Percentiles rank a stretch among this genome's conserved stretches.
phyloP scores from a whole-genome alignment of 768 basidiomycete species.

The Leccinum obscurum region DNA sequence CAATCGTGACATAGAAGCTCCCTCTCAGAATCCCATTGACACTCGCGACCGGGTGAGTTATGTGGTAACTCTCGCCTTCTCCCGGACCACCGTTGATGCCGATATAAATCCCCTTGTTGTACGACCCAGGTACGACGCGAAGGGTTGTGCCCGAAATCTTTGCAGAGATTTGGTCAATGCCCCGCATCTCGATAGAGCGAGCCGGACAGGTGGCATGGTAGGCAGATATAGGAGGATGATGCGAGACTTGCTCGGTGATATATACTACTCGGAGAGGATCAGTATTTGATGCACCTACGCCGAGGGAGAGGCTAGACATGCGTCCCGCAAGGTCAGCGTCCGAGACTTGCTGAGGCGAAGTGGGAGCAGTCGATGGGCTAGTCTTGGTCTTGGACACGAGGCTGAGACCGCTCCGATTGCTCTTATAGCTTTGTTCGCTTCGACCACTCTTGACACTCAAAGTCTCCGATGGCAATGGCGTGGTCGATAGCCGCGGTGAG shows the following conservation, averaged over 20 bases:
- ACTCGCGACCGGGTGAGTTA: constrained; percentile 85
- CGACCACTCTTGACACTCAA: constrained; percentile 48
- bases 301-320: constrained; percentile 63
- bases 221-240: constrained; percentile 94
- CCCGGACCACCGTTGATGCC: constrained; percentile 71
- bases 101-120: constrained; percentile 89
- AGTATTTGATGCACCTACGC: constrained; percentile 32
- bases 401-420: constrained; percentile 57
- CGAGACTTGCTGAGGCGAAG: constrained; percentile 46
- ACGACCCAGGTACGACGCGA: constrained; percentile 77
- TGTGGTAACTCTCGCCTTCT: constrained; percentile 79
- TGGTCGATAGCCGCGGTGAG: constrained; percentile 26
- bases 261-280: constrained; percentile 65
- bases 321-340: constrained; percentile 47
- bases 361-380: constrained; percentile 35
- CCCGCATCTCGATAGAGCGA: constrained; percentile 67
- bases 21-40: constrained; percentile 94
- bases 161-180: constrained; percentile 92
- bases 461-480: constrained; percentile 42
- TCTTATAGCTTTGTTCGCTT: constrained; percentile 61
- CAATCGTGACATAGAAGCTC: constrained; percentile 86
- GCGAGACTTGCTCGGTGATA: constrained; percentile 92
- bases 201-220: constrained; percentile 78
- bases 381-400: constrained; percentile 49
- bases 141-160: constrained; percentile 87